Percentiles rank a stretch among this genome's conserved stretches.
Evolutionary conservation across 257 asterid genomes (phyloP).

Genomic region (Solanum medicagineum): DNA sequence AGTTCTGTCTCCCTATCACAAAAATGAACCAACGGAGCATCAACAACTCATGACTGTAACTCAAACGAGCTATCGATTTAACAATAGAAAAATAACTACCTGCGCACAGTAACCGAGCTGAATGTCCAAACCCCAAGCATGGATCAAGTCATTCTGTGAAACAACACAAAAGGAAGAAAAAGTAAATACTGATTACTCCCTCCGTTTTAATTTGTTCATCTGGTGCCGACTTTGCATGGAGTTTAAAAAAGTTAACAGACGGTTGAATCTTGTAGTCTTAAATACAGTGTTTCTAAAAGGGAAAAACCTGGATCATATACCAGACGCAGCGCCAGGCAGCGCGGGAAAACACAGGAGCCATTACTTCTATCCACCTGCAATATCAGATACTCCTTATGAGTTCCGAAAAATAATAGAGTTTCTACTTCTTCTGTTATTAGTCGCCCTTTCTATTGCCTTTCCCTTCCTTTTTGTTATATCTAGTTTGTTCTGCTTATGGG

Average conservation of each 20-base stretch:
- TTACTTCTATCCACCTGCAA: slow-evolving; percentile 82
- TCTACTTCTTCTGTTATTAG: background rate
- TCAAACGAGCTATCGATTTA: background rate
- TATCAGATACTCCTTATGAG: background rate
- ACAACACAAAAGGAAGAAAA: background rate
- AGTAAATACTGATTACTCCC: background rate
- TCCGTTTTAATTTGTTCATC: background rate
- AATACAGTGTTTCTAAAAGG: background rate
- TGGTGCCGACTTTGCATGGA: background rate
- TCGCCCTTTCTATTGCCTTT: no score
- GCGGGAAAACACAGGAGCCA: slow-evolving; percentile 87
- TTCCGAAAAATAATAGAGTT: background rate
- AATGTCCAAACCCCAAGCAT: slow-evolving; percentile 90
- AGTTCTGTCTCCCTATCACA: slow-evolving; percentile 58
- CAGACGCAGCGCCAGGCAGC: slow-evolving; percentile 89
- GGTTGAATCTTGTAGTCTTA: background rate
- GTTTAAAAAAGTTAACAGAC: background rate
- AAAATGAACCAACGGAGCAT: background rate
- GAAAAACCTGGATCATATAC: slow-evolving; percentile 75
- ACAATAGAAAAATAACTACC: slow-evolving; percentile 14
- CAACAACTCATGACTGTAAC: background rate
- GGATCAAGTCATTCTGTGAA: slow-evolving; percentile 74
- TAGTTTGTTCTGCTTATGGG: no score
- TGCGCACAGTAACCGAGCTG: slow-evolving; percentile 85
- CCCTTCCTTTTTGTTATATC: no score